Conservation (phyloP, 352 stramenopile genomes). For the Plasmopara muralis region DNA sequence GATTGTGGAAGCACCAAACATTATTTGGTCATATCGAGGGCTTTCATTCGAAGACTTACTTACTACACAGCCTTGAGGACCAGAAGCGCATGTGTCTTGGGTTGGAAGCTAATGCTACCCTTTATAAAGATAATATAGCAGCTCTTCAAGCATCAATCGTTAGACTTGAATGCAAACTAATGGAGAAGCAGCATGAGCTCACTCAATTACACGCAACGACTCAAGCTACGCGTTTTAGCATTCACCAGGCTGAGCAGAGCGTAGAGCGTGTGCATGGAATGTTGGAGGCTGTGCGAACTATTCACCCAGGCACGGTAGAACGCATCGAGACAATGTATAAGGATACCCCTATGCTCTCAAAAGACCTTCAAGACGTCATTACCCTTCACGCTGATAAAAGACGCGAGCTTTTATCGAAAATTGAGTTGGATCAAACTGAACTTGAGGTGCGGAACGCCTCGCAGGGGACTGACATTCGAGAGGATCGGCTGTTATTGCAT, state of each 20-base stretch:
- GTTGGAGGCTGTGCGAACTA: constrained; percentile 54
- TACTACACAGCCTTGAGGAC: too few relatives aligned
- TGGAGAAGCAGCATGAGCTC: constrained; percentile 63
- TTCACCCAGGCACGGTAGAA: constrained; percentile 59
- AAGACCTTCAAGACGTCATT: constrained; percentile 55
- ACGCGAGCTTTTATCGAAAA: constrained; percentile 39
- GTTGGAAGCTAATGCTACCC: too few relatives aligned
- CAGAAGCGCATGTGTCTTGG: too few relatives aligned
- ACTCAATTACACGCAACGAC: constrained; percentile 47
- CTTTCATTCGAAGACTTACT: too few relatives aligned
- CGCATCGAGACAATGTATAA: too few relatives aligned
- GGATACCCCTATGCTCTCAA: constrained; percentile 35
- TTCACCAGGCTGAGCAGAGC: constrained; percentile 67
- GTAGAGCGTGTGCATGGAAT: constrained; percentile 65
- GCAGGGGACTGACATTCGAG: too few relatives aligned
- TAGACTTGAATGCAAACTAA: constrained; percentile 22
- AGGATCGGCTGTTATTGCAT: constrained; percentile 22
- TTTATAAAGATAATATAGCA: too few relatives aligned
- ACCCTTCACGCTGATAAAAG: constrained; percentile 41
- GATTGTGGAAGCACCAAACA: too few relatives aligned
- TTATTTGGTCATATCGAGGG: too few relatives aligned
- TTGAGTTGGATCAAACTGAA: constrained; percentile 49
- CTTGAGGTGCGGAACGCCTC: constrained; percentile 43
- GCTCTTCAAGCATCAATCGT: too few relatives aligned
- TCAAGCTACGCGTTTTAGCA: constrained; percentile 55